A percentile compares a stretch with the other conserved stretches of the same genome.
Evolutionary conservation across 345 rosid genomes (phyloP).

Genomic region (Viola odorata): DNA sequence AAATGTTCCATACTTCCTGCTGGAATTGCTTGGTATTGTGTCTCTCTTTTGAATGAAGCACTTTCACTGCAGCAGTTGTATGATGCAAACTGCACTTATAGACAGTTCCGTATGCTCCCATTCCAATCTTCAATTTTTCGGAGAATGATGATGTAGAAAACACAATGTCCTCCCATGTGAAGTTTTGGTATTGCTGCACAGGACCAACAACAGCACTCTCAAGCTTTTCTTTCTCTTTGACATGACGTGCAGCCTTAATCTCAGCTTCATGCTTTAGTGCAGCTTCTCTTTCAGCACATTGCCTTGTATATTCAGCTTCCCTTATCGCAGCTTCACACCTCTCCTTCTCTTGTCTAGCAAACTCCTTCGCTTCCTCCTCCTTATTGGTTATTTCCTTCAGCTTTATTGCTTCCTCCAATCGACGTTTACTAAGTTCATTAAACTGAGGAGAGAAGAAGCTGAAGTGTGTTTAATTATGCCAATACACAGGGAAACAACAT

Average conservation of each 20-base stretch:
- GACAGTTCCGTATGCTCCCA: constrained; percentile 81
- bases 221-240: constrained; percentile 67
- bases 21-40: constrained; percentile 57
- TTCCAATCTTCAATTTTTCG: constrained; percentile 59
- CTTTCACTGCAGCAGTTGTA: constrained; percentile 72
- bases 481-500: no score
- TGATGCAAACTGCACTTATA: constrained; percentile 66
- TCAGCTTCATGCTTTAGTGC: constrained; percentile 52
- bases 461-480: no score
- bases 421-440: constrained; percentile 38
- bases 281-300: constrained; percentile 46
- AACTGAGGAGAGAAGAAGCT: constrained; percentile 31
- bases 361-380: constrained; percentile 52
- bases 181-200: constrained; percentile 42
- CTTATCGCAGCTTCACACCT: constrained; percentile 47
- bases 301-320: constrained; percentile 45
- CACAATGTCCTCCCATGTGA: constrained; percentile 79
- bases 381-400: constrained; percentile 42
- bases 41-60: constrained; percentile 63
- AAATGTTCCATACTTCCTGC: constrained; percentile 53
- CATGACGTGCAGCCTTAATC: constrained; percentile 43
- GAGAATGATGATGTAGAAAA: constrained; percentile 79
- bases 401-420: constrained; percentile 49
- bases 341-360: constrained; percentile 54
- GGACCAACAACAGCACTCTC: constrained; percentile 51